A percentile compares a stretch with the other conserved stretches of the same genome.
These are phyloP conservation scores for Coemansia sp. DNA, from an alignment of 192 early-diverging fungal species.

Conservation along the genomic window DNA sequence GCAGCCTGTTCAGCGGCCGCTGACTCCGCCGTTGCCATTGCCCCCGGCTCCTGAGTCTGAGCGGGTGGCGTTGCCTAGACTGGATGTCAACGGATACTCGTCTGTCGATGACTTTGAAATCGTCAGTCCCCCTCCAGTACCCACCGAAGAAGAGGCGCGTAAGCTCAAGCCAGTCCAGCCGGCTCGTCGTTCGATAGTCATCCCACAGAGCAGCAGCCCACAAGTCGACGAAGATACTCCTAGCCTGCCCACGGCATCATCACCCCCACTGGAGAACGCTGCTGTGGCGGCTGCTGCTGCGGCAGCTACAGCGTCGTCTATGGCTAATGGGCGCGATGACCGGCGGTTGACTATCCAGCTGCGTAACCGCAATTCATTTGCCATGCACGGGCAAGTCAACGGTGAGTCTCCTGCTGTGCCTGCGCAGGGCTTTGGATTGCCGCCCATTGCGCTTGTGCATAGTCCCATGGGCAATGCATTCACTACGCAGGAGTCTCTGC, in stretches of 20 bases:
- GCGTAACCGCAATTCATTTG: constrained; percentile 50
- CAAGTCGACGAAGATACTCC: constrained; percentile 6
- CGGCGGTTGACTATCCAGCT: constrained; percentile 53
- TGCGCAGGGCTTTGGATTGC: background rate
- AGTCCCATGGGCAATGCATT: constrained; percentile 18
- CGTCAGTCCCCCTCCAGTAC: constrained; percentile 17
- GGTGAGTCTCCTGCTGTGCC: background rate
- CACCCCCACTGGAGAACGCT: background rate
- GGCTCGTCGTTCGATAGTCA: constrained; percentile 42
- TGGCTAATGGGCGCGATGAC: constrained; percentile 29
- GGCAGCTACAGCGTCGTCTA: constrained; percentile 4
- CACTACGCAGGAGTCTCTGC: background rate
- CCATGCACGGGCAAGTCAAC: background rate
- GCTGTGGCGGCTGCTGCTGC: background rate
- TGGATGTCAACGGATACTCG: constrained; percentile 7
- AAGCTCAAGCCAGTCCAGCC: constrained; percentile 5
- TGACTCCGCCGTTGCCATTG: background rate
- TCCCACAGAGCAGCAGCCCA: constrained; percentile 28
- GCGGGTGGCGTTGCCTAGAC: background rate
- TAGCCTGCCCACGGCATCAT: background rate
- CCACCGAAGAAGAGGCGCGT: constrained; percentile 17
- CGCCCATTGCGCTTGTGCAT: constrained; percentile 8
- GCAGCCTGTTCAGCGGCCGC: background rate
- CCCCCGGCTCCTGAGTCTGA: constrained; percentile 3
- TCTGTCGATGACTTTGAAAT: constrained; percentile 45